phyloP scores from a whole-genome alignment of 2,329 filamentous ascomycete genomes.

The Botrytis byssoidea region DNA sequence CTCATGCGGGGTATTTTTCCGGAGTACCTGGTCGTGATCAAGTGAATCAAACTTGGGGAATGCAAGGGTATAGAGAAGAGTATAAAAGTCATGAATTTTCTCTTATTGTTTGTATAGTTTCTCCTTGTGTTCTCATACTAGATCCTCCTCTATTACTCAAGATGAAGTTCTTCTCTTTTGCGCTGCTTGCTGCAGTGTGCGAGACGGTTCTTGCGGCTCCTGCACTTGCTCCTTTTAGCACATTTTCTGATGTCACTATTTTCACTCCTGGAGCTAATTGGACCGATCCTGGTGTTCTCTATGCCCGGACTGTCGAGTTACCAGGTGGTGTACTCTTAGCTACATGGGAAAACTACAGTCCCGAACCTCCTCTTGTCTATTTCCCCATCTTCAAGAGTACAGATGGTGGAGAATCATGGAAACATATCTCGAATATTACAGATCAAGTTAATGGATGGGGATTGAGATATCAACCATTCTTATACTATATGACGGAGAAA shows the following conservation, averaged over 20 bases:
- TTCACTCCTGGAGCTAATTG: slow-evolving; percentile 35
- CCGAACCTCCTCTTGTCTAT: slow-evolving; percentile 49
- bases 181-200: slow-evolving; percentile 26
- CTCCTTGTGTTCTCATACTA: neutral
- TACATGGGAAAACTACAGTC: slow-evolving; percentile 57
- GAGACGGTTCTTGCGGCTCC: slow-evolving; percentile 28
- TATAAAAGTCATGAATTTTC: slow-evolving; percentile 12
- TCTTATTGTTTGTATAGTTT: neutral
- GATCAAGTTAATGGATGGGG: slow-evolving; percentile 65
- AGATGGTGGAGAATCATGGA: slow-evolving; percentile 61
- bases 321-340: slow-evolving; percentile 46
- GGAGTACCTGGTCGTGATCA: neutral
- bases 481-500: slow-evolving; percentile 60
- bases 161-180: slow-evolving; percentile 31
- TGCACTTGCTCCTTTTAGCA: slow-evolving; percentile 28
- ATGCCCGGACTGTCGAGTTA: slow-evolving; percentile 41
- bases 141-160: neutral
- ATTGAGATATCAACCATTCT: slow-evolving; percentile 65
- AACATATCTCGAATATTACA: slow-evolving; percentile 58
- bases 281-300: slow-evolving; percentile 36
- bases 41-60: neutral
- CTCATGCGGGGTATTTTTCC: slow-evolving; percentile 17
- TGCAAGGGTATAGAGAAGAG: neutral
- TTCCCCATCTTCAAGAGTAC: slow-evolving; percentile 55
- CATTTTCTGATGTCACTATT: slow-evolving; percentile 36